phyloP scores from a whole-genome alignment of 768 basidiomycete genomes.

The Mycena venus region DNA sequence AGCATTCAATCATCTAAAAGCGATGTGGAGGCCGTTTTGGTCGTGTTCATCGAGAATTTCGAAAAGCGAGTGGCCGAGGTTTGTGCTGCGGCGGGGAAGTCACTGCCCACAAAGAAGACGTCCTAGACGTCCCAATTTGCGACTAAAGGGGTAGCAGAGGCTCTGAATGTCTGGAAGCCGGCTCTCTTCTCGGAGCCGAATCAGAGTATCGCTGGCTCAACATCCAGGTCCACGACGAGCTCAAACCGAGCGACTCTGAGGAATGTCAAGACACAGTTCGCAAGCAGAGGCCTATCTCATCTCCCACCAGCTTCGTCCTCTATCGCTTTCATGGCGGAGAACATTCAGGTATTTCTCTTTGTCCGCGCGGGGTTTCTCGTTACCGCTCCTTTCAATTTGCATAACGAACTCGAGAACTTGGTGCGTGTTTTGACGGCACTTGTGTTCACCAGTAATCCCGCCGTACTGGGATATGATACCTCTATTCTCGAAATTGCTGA shows the following conservation, averaged over 20 bases:
- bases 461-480: no score
- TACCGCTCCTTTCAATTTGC: slow-evolving; percentile 11
- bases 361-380: slow-evolving; percentile 4
- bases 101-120: background rate
- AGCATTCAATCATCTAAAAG: background rate
- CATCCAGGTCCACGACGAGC: slow-evolving; percentile 15
- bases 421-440: slow-evolving; percentile 5
- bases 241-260: slow-evolving; percentile 2
- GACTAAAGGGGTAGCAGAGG: background rate
- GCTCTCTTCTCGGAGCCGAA: background rate
- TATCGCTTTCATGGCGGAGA: background rate
- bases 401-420: background rate
- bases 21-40: background rate
- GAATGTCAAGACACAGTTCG: no score
- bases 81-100: background rate
- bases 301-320: slow-evolving; percentile 9
- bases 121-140: background rate
- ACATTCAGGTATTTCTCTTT: background rate
- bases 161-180: background rate
- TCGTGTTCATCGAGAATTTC: background rate
- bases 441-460: slow-evolving; percentile 8
- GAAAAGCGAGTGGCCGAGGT: background rate
- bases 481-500: no score
- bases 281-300: slow-evolving; percentile 12
- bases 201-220: background rate